Evolutionary conservation across 768 basidiomycete genomes (phyloP).

Genomic region (Panus rudis): DNA sequence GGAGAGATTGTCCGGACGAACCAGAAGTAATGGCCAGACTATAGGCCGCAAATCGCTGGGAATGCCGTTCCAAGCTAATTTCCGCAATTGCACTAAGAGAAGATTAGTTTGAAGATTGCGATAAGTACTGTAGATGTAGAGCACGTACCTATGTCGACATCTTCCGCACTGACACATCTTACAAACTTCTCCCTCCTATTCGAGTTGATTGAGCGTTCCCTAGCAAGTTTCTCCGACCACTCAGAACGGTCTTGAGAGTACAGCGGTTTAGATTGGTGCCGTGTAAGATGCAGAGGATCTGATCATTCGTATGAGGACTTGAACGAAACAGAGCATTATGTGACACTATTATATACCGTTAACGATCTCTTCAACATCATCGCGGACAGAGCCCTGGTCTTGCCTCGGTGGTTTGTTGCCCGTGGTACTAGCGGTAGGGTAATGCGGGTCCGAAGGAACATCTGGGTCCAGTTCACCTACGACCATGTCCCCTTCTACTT

Average conservation of each 20-base stretch:
- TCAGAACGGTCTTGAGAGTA: neutral
- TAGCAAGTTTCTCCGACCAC: slow-evolving; percentile 46
- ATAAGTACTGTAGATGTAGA: slow-evolving; percentile 3
- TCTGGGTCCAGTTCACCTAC: slow-evolving; percentile 71
- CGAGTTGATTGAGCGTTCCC: slow-evolving; percentile 72
- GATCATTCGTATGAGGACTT: slow-evolving; percentile 23
- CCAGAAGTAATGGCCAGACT: slow-evolving; percentile 91
- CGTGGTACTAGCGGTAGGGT: slow-evolving; percentile 29
- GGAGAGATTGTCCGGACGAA: slow-evolving; percentile 32
- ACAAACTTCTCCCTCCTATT: slow-evolving; percentile 78
- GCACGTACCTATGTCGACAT: slow-evolving; percentile 76
- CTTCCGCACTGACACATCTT: slow-evolving; percentile 66
- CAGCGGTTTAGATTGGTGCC: slow-evolving; percentile 27
- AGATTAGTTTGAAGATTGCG: neutral
- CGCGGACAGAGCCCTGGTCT: slow-evolving; percentile 45
- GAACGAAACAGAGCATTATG: slow-evolving; percentile 10
- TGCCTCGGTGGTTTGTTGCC: too few relatives aligned
- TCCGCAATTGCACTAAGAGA: slow-evolving; percentile 62
- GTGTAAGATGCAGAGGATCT: slow-evolving; percentile 58
- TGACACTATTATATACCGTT: slow-evolving; percentile 46
- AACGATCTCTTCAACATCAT: slow-evolving; percentile 69
- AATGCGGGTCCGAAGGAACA: slow-evolving; percentile 22
- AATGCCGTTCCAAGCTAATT: slow-evolving; percentile 92
- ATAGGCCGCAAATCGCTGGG: slow-evolving; percentile 82
- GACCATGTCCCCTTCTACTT: slow-evolving; percentile 72